phyloP scores from a whole-genome alignment of 2,329 filamentous ascomycete genomes.

The Alternaria postmessia region DNA sequence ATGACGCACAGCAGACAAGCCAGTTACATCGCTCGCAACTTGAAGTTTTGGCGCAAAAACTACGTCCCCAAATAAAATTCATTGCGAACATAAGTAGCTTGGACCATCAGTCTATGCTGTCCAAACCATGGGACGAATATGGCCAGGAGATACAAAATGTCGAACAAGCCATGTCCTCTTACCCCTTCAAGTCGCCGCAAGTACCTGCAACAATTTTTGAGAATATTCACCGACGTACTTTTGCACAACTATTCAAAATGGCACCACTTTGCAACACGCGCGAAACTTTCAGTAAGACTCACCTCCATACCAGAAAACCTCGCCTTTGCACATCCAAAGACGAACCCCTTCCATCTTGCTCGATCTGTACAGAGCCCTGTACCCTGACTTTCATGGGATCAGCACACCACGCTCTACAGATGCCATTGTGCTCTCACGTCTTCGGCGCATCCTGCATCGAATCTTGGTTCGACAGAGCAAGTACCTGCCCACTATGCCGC shows the following conservation, averaged over 20 bases:
- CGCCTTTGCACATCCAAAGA: not conserved
- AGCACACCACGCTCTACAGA: not conserved
- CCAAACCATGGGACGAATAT: not conserved
- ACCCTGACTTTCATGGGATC: not conserved
- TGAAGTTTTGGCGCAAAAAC: not conserved
- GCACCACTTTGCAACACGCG: conserved; percentile 1
- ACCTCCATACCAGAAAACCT: not conserved
- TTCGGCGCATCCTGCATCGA: conserved; percentile 5
- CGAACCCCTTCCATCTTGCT: not conserved
- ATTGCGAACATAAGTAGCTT: not conserved
- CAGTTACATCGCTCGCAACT: not conserved
- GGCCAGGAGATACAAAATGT: not conserved
- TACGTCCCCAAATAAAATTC: not conserved
- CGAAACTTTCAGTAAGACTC: not conserved
- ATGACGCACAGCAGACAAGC: not conserved
- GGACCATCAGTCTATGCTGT: not conserved
- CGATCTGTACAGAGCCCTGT: not conserved
- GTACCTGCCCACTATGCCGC: conserved; percentile 1
- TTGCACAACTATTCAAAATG: not conserved
- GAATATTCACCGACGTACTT: not conserved
- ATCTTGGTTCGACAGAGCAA: conserved; percentile 1
- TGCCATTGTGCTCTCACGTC: not conserved
- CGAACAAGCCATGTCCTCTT: not conserved
- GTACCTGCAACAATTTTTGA: not conserved
- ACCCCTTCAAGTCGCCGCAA: not conserved